Percentiles rank a stretch among this genome's conserved stretches.
Evolutionary conservation across 2,329 filamentous ascomycete species (phyloP).

Genomic region (Pestalotiopsis sp.): DNA sequence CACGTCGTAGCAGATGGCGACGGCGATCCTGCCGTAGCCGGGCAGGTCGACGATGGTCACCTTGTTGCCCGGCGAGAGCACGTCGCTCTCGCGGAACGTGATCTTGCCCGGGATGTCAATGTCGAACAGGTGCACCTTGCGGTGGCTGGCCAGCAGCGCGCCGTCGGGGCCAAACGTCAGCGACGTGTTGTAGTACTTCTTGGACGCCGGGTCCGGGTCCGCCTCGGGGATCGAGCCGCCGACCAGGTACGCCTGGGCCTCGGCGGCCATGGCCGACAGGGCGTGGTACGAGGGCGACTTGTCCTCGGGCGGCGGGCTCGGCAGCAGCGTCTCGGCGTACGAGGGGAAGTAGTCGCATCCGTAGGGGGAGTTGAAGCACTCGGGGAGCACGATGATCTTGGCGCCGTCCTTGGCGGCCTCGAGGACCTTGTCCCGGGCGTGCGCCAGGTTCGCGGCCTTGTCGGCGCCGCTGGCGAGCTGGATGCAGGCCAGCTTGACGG

Average conservation of each 20-base stretch:
- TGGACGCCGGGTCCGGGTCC: slow-evolving; percentile 50
- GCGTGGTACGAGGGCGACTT: slow-evolving; percentile 86
- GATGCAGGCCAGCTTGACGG: slow-evolving; percentile 78
- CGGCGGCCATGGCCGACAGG: slow-evolving; percentile 76
- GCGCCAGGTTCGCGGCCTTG: slow-evolving; percentile 81
- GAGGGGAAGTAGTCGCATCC: slow-evolving; percentile 86
- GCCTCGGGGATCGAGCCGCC: slow-evolving; percentile 93
- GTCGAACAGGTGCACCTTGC: slow-evolving; percentile 96
- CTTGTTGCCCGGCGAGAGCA: slow-evolving; percentile 82
- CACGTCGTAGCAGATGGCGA: slow-evolving; percentile 97
- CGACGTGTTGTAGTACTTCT: slow-evolving; percentile 87
- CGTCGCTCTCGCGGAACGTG: slow-evolving; percentile 86
- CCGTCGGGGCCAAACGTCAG: slow-evolving; percentile 81
- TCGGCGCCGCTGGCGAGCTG: slow-evolving; percentile 82
- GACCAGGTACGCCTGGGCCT: slow-evolving; percentile 79
- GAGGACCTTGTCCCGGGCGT: slow-evolving; percentile 80
- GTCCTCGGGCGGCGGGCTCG: slow-evolving; percentile 70
- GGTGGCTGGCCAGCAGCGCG: slow-evolving; percentile 79
- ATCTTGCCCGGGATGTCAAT: slow-evolving; percentile 97
- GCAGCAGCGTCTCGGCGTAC: slow-evolving; percentile 86
- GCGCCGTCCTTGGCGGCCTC: slow-evolving; percentile 78
- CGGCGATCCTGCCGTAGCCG: slow-evolving; percentile 82
- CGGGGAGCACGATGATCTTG: slow-evolving; percentile 86
- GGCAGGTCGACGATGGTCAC: slow-evolving; percentile 85
- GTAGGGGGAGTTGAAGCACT: slow-evolving; percentile 99